Evolutionary conservation across 768 basidiomycete species (phyloP), one percentile per base, ranked within the genome.

Genomic region (Trametes sanguinea): DNA sequence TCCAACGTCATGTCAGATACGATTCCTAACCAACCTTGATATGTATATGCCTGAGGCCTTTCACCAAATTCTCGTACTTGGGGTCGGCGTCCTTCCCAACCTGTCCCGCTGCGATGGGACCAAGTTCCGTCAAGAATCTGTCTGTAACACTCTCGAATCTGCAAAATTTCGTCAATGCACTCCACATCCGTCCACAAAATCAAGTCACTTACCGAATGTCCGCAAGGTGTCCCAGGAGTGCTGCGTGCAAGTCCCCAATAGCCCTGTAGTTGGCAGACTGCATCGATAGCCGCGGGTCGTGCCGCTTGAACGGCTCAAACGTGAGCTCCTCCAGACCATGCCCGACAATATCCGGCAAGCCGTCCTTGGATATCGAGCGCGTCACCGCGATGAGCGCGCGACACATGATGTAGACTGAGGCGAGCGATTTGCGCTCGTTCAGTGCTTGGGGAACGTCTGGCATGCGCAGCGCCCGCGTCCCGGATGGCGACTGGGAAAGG

Each of bases 141-240:
- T 97, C 94, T 3, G 92, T 94, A n/a, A 98, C 92, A 61, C 88
- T 95, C 66, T 90, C 80, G 67, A 98, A 98, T 54, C 94, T 93
- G 59, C 6, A 30, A 14, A 44, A 10, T 11, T 8, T 50, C 27
- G 52, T 30, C 17, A 22, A 22, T 22, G 22, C 22, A 22, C 2
- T 29, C 39, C 32, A 6, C 6, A 8, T 40, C 1, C 39, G 3
- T 30, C 16, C 61, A 1, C 22, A 51, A 29, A 54, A 17, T 37
- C 48, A 8, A 50, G 14, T 37, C 33, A 73, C 87, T 35, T 64
- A 94, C 92, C 94, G 82, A 61, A 92, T 78, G 67, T 85, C 87
- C 1, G 94, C 89, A 57, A 96, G 77, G 67, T 91, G 86, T 2
- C 94, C 95, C 4, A 97, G 76, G n/a, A 97, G 78, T 17, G 85